Evolutionary conservation across 192 early-diverging fungal species (phyloP).

Genomic region (Linnemannia zychae): DNA sequence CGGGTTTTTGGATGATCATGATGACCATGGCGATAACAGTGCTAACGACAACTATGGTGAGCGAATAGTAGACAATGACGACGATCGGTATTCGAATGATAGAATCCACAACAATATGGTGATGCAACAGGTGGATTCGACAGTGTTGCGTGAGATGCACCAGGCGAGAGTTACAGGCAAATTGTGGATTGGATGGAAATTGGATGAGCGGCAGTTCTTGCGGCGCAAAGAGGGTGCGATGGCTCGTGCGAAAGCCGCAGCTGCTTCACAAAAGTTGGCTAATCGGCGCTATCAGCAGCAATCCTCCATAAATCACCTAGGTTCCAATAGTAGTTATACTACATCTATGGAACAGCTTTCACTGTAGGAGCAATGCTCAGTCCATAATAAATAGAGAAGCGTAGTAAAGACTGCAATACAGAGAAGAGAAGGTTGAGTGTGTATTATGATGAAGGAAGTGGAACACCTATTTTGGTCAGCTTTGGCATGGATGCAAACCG

Average conservation of each 20-base stretch:
- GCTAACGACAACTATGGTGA: not conserved
- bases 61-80: not conserved
- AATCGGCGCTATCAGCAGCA: not conserved
- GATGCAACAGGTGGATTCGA: conserved; percentile 51
- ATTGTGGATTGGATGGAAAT: conserved; percentile 48
- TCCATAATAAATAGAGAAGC: too few species aligned
- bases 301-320: not conserved
- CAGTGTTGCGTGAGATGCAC: conserved; percentile 19
- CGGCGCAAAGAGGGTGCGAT: conserved; percentile 3
- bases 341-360: not conserved
- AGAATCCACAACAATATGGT: conserved; percentile 37
- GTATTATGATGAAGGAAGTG: not conserved
- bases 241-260: not conserved
- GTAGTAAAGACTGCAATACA: not conserved
- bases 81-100: not conserved
- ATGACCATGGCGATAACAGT: not conserved
- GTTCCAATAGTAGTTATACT: not conserved
- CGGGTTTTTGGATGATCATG: not conserved
- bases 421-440: not conserved
- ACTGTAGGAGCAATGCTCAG: not conserved
- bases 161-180: conserved; percentile 43
- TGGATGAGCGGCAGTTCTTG: conserved; percentile 22
- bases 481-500: not conserved
- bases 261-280: not conserved
- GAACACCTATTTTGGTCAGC: not conserved